phyloP scores from a whole-genome alignment of 2,329 filamentous ascomycete species.

The Xenoacremonium recifei region DNA sequence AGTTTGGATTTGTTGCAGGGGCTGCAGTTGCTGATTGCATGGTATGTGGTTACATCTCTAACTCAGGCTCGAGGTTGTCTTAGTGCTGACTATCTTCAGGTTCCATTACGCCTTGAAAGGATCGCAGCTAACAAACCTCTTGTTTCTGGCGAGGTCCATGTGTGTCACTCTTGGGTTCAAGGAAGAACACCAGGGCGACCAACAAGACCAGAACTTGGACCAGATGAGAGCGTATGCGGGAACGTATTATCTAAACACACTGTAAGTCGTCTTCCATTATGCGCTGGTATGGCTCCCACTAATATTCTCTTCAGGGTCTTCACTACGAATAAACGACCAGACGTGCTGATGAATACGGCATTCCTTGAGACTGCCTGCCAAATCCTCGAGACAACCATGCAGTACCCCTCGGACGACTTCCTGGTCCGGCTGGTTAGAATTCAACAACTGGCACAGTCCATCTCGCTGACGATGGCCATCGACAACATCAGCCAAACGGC shows the following conservation, averaged over 20 bases:
- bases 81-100: slow-evolving; percentile 30
- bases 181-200: slow-evolving; percentile 15
- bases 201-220: slow-evolving; percentile 34
- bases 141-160: slow-evolving; percentile 48
- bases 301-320: slow-evolving; percentile 33
- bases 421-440: slow-evolving; percentile 45
- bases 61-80: not conserved
- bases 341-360: slow-evolving; percentile 46
- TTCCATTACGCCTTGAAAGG: slow-evolving; percentile 49
- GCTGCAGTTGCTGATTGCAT: slow-evolving; percentile 44
- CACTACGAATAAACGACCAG: slow-evolving; percentile 45
- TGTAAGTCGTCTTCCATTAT: slow-evolving; percentile 32
- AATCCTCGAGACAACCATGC: slow-evolving; percentile 40
- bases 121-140: slow-evolving; percentile 47
- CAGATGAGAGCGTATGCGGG: slow-evolving; percentile 47
- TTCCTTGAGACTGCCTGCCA: slow-evolving; percentile 43
- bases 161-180: slow-evolving; percentile 40
- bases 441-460: slow-evolving; percentile 48
- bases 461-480: slow-evolving; percentile 39
- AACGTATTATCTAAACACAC: slow-evolving; percentile 49
- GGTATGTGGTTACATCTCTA: slow-evolving; percentile 31
- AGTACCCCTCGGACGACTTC: slow-evolving; percentile 43
- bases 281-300: not conserved
- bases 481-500: slow-evolving; percentile 27
- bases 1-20: slow-evolving; percentile 48